Percentiles rank a stretch among this genome's conserved stretches.
These are phyloP conservation scores for Argentina anserina DNA, from an alignment of 306 rosid genomes.

Conservation along the genomic window DNA sequence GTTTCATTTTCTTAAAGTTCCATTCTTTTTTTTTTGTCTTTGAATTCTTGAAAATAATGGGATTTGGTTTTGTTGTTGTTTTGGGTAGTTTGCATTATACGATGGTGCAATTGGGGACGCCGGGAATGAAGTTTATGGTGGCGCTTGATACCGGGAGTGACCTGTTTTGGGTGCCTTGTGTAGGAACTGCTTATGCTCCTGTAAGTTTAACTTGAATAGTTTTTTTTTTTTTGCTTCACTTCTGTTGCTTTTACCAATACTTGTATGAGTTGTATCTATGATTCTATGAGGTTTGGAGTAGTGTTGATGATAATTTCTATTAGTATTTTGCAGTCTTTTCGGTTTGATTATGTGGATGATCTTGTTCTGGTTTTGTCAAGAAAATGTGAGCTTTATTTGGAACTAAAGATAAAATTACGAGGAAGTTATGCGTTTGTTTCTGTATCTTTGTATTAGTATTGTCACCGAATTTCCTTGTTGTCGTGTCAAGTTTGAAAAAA, in stretches of 20 bases:
- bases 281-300: neutral
- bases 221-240: neutral
- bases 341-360: neutral
- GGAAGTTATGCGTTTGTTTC: neutral
- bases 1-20: neutral
- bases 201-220: constrained; percentile 22
- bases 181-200: constrained; percentile 51
- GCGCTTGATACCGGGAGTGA: constrained; percentile 96
- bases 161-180: constrained; percentile 95
- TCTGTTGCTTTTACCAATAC: too few relatives aligned
- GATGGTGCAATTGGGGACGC: constrained; percentile 83
- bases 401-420: neutral
- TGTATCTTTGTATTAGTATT: neutral
- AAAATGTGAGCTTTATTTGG: neutral
- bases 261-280: too few relatives aligned
- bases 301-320: neutral
- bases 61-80: neutral
- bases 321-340: neutral
- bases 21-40: neutral
- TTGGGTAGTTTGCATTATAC: constrained; percentile 79
- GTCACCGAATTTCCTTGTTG: neutral
- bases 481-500: neutral
- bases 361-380: neutral
- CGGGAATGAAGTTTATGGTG: constrained; percentile 91
- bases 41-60: neutral